Conservation (phyloP, 2,329 filamentous ascomycete species). For the Cytospora leucostoma region DNA sequence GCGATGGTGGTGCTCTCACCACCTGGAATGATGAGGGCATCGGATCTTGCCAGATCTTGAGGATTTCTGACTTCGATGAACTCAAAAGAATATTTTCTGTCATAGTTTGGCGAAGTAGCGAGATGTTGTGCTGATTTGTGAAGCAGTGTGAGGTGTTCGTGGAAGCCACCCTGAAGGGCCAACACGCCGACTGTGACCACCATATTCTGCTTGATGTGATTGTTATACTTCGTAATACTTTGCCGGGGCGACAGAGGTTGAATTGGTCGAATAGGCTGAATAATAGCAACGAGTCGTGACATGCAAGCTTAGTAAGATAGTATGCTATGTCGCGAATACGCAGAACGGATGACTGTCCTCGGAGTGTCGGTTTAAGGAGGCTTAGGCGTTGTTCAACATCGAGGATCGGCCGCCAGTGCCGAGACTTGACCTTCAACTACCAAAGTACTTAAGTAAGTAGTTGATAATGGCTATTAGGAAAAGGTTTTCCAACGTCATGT, state of each 20-base stretch:
- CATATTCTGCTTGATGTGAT: slow-evolving; percentile 28
- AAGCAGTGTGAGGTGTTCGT: slow-evolving; percentile 81
- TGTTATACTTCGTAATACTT: neutral
- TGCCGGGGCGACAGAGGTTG: neutral
- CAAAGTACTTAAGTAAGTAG: neutral
- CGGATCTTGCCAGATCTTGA: slow-evolving; percentile 69
- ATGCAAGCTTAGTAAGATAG: neutral
- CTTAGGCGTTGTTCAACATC: neutral
- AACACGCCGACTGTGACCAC: slow-evolving; percentile 60
- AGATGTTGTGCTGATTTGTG: slow-evolving; percentile 64
- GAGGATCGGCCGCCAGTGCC: neutral
- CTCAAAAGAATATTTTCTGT: slow-evolving; percentile 45
- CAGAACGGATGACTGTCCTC: no score
- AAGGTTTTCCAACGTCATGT: neutral
- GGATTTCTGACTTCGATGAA: slow-evolving; percentile 82
- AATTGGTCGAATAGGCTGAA: neutral
- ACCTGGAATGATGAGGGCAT: slow-evolving; percentile 86
- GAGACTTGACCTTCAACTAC: neutral
- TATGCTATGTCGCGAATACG: no score
- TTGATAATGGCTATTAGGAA: neutral
- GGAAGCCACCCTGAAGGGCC: slow-evolving; percentile 89
- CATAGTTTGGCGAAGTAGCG: slow-evolving; percentile 30
- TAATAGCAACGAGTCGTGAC: slow-evolving; percentile 17
- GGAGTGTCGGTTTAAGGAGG: neutral
- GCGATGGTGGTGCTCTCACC: slow-evolving; percentile 95